These are phyloP conservation scores for Umbilicus rupestris DNA, from an alignment of 164 flowering plant genomes.

Conservation along the genomic window DNA sequence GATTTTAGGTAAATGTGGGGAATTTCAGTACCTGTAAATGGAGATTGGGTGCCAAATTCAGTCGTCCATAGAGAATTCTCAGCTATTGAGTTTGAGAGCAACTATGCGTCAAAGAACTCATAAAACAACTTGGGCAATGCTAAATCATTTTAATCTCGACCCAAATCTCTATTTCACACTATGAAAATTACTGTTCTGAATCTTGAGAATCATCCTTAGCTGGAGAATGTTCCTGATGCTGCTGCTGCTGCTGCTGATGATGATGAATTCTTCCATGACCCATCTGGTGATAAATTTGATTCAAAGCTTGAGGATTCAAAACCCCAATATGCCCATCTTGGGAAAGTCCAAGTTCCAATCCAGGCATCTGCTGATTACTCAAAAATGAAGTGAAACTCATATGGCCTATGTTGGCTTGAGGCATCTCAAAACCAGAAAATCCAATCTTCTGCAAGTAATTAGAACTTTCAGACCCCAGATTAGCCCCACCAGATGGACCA, in stretches of 20 bases:
- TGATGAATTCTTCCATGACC: slow-evolving; percentile 31
- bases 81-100: neutral
- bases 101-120: neutral
- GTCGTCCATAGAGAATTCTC: neutral
- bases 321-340: slow-evolving; percentile 48
- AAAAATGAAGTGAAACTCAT: slow-evolving; percentile 43
- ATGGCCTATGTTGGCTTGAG: slow-evolving; percentile 27
- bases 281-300: slow-evolving; percentile 51
- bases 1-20: neutral
- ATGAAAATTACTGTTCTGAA: slow-evolving; percentile 36
- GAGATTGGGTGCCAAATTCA: neutral
- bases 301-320: slow-evolving; percentile 35
- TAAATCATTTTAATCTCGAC: slow-evolving; percentile 12
- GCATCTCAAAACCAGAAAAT: slow-evolving; percentile 59
- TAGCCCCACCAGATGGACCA: slow-evolving; percentile 33
- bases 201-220: slow-evolving; percentile 74
- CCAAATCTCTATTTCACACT: slow-evolving; percentile 1
- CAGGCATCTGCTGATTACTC: slow-evolving; percentile 38
- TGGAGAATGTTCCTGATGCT: slow-evolving; percentile 33
- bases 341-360: slow-evolving; percentile 48
- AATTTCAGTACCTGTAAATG: neutral
- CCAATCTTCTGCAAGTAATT: slow-evolving; percentile 51
- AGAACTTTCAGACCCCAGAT: slow-evolving; percentile 40
- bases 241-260: slow-evolving; percentile 26
- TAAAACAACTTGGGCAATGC: slow-evolving; percentile 13